phyloP scores from a whole-genome alignment of 768 basidiomycete genomes.

The Hypholoma sublateritium region DNA sequence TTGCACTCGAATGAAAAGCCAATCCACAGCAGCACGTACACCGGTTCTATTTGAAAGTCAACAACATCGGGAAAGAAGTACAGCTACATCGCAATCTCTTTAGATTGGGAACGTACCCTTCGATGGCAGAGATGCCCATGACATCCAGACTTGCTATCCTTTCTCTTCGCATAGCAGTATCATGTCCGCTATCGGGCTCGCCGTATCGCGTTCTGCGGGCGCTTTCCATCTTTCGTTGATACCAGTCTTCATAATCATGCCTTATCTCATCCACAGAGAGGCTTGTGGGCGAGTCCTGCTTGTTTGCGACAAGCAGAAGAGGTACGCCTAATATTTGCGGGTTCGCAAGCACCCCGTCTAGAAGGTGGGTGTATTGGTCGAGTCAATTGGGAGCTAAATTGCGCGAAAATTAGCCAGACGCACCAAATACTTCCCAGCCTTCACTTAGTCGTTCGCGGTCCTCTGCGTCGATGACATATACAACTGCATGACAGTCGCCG shows the following conservation, averaged over 20 bases:
- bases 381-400: neutral
- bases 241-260: constrained; percentile 86
- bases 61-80: neutral
- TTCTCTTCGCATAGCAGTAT: constrained; percentile 40
- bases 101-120: constrained; percentile 61
- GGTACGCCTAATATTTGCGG: constrained; percentile 91
- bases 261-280: constrained; percentile 90
- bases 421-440: constrained; percentile 98
- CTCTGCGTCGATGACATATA: constrained; percentile 91
- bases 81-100: neutral
- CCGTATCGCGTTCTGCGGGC: constrained; percentile 56
- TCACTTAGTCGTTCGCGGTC: constrained; percentile 88
- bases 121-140: constrained; percentile 86
- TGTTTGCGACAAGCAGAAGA: constrained; percentile 90
- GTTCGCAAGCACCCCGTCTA: constrained; percentile 83
- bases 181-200: constrained; percentile 41
- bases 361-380: constrained; percentile 13
- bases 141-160: constrained; percentile 80
- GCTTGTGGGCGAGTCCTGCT: constrained; percentile 83
- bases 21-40: constrained; percentile 87
- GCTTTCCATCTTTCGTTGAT: constrained; percentile 71
- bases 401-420: constrained; percentile 27
- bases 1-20: constrained; percentile 92
- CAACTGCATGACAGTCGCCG: constrained; percentile 95
- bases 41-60: constrained; percentile 60